These are phyloP conservation scores for Chrysanthemum lavandulifolium DNA, from an alignment of 129 eudicot species.

Conservation along the genomic window DNA sequence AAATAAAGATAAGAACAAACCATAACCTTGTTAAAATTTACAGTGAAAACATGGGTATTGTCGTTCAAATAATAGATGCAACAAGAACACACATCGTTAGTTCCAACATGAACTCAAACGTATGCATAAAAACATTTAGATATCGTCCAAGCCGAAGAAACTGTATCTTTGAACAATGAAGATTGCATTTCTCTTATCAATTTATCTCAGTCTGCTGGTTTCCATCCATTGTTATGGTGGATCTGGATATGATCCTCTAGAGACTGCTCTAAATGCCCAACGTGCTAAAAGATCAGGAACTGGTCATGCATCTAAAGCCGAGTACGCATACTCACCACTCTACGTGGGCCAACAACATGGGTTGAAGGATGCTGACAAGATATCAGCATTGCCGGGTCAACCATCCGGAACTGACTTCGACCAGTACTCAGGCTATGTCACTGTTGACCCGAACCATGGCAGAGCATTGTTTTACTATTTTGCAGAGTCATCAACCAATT, in stretches of 20 bases:
- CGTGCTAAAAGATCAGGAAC: conserved; percentile 13
- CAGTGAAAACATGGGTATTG: too few relatives aligned
- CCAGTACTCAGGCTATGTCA: conserved; percentile 76
- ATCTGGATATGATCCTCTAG: conserved; percentile 37
- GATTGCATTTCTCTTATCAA: conserved; percentile 21
- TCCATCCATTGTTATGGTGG: conserved; percentile 35
- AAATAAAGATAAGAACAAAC: too few relatives aligned
- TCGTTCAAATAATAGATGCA: too few relatives aligned
- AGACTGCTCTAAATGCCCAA: conserved; percentile 18
- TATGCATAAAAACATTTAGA: too few relatives aligned
- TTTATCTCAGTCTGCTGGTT: conserved; percentile 32
- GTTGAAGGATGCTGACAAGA: conserved; percentile 49
- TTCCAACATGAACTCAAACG: too few relatives aligned
- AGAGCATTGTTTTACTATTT: conserved; percentile 58
- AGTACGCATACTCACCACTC: conserved; percentile 26
- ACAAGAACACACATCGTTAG: too few relatives aligned
- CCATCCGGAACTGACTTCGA: conserved; percentile 46
- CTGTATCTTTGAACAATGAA: conserved; percentile 22
- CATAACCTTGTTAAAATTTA: too few relatives aligned
- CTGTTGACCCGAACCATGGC: conserved; percentile 50
- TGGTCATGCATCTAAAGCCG: neutral
- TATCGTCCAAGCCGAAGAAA: too few relatives aligned
- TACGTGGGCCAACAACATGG: conserved; percentile 50
- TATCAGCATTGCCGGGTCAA: conserved; percentile 56
- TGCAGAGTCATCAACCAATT: conserved; percentile 38